These are phyloP conservation scores for Dendrocalamus latiflorus DNA, from an alignment of 202 grass and related monocot species.

Conservation along the genomic window DNA sequence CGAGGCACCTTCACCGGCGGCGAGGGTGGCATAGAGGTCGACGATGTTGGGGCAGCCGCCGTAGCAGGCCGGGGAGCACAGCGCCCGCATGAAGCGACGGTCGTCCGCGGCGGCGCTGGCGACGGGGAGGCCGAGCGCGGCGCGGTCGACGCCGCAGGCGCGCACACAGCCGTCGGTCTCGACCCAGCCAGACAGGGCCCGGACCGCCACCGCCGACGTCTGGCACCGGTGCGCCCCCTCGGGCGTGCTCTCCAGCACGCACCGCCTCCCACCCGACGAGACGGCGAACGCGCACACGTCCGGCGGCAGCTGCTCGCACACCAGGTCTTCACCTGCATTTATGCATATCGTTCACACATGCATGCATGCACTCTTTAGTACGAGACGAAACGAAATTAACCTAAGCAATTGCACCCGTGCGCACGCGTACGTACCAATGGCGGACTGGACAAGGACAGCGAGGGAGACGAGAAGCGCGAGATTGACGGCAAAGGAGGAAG, in stretches of 20 bases:
- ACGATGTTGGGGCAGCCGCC: slow-evolving; percentile 55
- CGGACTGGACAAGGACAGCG: neutral
- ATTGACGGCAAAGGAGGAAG: slow-evolving; percentile 8
- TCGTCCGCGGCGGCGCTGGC: slow-evolving; percentile 39
- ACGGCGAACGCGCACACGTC: slow-evolving; percentile 65
- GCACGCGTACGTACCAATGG: neutral
- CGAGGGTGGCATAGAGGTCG: slow-evolving; percentile 64
- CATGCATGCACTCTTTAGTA: neutral
- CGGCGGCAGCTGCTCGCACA: slow-evolving; percentile 61
- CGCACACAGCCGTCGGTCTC: slow-evolving; percentile 55
- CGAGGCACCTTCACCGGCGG: slow-evolving; percentile 47
- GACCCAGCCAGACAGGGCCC: slow-evolving; percentile 37
- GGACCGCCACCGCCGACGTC: slow-evolving; percentile 41
- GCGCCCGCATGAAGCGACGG: slow-evolving; percentile 20
- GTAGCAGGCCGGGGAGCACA: slow-evolving; percentile 58
- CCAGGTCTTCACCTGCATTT: slow-evolving; percentile 3
- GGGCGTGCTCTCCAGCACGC: slow-evolving; percentile 46
- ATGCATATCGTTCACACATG: neutral
- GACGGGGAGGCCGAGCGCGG: slow-evolving; percentile 46
- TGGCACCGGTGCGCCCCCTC: slow-evolving; percentile 40
- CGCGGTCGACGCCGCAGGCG: slow-evolving; percentile 50
- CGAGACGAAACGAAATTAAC: neutral
- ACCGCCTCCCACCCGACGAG: slow-evolving; percentile 43
- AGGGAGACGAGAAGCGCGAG: slow-evolving; percentile 28
- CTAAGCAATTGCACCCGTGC: neutral